Evolutionary conservation across 108 stramenopile genomes (phyloP), one percentile per base, ranked within the genome.

Genomic region (Parmales sp.): DNA sequence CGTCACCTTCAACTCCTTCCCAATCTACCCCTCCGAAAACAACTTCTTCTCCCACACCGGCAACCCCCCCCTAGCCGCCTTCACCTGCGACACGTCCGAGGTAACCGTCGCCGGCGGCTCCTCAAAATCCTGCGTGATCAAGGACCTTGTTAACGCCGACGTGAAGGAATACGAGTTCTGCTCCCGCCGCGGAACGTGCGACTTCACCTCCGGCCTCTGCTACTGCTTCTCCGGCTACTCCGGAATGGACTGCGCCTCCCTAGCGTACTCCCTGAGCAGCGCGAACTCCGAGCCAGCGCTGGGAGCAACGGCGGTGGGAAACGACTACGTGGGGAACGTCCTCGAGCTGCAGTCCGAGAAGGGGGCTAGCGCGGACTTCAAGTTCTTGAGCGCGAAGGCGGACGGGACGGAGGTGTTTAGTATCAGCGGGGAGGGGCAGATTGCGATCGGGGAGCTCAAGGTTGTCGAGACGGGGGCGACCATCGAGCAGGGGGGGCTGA

Each of bases 61-160:
- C 26, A 77, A 76, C 64, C 78, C 78, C 18, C 31, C 31, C 8
- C 51, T 76, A 9, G 46, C 66, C 29, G 72, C 66, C 34, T 78
- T 78, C 31, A 68, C 65, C 68, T 78, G 78, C 45, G 75, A 76
- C 54, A n/a, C n/a, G n/a, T n/a, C n/a, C n/a, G n/a, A n/a, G n/a
- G n/a, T n/a, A n/a, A n/a, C n/a, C n/a, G 60, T 69, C 29, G 26
- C 75, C 6, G 67, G 39, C 31, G 63, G 54, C 8, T 65, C 66
- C 1, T 63, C 70, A 0, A 43, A 70, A 0, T 38, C 26, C 16
- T 78, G 78, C 22, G 19, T 8, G 1, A 64, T 78, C 31, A 34
- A 65, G 1, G 50, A 63, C 31, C 45, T 74, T 8, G 43, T 65
- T 16, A 66, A 44, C 34, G 38, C 25, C 46, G 66, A 78, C 41